Conservation (phyloP, 2,329 filamentous ascomycete species). For the Fusarium oxysporum region DNA sequence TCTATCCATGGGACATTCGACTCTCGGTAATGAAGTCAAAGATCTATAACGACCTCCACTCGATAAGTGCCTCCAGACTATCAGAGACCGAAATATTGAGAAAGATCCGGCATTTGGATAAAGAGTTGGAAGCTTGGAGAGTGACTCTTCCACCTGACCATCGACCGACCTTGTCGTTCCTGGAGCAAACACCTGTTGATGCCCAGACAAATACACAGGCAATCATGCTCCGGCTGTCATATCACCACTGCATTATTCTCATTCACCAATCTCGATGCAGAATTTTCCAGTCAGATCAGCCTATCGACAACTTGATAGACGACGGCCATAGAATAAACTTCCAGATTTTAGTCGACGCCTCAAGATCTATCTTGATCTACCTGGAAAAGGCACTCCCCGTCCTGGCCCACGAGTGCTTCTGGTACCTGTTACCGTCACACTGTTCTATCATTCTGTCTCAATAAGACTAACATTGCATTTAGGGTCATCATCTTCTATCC, state of each 20-base stretch:
- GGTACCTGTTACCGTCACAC: fast-evolving
- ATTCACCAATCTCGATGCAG: constrained; percentile 1
- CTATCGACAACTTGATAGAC: fast-evolving
- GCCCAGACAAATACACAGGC: not conserved
- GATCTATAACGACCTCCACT: not conserved
- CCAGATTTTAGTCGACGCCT: not conserved
- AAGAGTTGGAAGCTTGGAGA: constrained; percentile 23
- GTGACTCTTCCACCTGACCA: not conserved
- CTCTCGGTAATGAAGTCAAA: not conserved
- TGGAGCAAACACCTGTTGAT: constrained; percentile 2
- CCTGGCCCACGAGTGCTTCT: constrained; percentile 4
- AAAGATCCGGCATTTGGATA: not conserved
- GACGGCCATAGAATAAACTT: not conserved
- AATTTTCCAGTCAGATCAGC: fast-evolving
- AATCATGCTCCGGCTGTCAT: not conserved
- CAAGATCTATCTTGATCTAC: constrained; percentile 2
- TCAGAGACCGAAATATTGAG: not conserved
- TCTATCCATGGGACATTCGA: constrained; percentile 3
- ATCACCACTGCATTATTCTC: constrained; percentile 1
- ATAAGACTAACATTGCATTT: not conserved
- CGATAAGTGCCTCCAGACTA: not conserved
- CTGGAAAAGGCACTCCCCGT: constrained; percentile 1
- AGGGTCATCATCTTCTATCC: constrained; percentile 18
- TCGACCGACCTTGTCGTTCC: not conserved
- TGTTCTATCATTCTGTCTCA: fast-evolving